Base-by-base conservation (phyloP, 768 basidiomycete genomes). In the Auricularia cornea region DNA sequence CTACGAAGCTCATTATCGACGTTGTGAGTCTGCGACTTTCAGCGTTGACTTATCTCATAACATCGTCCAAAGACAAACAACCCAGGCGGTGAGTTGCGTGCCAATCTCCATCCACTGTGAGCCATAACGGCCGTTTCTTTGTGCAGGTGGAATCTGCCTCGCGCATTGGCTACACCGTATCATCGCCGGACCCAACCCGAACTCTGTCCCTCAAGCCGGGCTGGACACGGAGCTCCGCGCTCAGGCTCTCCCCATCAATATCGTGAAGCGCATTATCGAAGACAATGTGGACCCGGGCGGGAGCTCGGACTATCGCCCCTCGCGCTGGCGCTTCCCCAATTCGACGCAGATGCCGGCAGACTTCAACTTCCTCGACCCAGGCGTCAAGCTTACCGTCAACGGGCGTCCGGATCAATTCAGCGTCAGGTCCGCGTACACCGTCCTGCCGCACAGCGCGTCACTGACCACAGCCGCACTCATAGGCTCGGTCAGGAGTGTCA, bases 1-100 rank as follows among this genome's bases (percentile, higher is more conserved):
- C 81, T 3, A 79, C 76, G 20, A 79, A 78, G 62, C 72, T 87
- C 40, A 78, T 87, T 57, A 81, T 86, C 28, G 84, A 86, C 73
- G 80, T 86, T 67, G 74, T 73, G 62, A n/a, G 73, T 69, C 16
- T 1, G 14, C n/a, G 62, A 16, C 16, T 28, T 30, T 16, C 18
- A 38, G 35, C 32, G 10, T 30, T 0, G 44, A 5, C 0, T 48
- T 20, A 12, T 18, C n/a, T 20, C 11, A 40, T 20, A 67, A 68
- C 48, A 20, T 31, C 28, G 23, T 14, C 59, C 6, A 4, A n/a
- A 66, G 65, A 66, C 31, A 3, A 73, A 75, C 63, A 76, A 76
- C 63, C 35, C 16, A 8, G 74, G 73, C 41, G 75, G 75, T 44
- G 75, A 60, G 65, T n/a, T 26, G 63, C 59, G 6, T 28, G n/a